Evolutionary conservation across 768 basidiomycete species (phyloP).

Genomic region (Cantharellus cinnabarinus): DNA sequence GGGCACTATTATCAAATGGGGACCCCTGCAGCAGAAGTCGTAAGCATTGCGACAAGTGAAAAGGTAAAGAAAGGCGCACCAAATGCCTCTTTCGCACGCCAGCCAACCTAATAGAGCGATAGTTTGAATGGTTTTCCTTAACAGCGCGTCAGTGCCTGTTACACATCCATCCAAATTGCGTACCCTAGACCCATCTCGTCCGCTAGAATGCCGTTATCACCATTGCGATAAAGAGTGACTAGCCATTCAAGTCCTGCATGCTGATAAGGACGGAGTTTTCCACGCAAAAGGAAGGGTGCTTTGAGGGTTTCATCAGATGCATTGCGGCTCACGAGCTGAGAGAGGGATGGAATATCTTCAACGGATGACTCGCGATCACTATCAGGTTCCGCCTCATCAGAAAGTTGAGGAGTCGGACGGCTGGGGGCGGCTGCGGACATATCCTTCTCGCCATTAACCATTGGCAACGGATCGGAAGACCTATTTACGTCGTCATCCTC

Average conservation of each 20-base stretch:
- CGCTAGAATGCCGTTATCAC: slow-evolving; percentile 30
- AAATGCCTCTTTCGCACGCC: slow-evolving; percentile 20
- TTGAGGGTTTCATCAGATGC: neutral
- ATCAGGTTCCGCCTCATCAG: neutral
- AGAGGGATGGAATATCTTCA: neutral
- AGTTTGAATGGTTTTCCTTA: slow-evolving; percentile 21
- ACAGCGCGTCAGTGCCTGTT: neutral
- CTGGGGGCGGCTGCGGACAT: neutral
- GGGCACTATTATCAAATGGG: slow-evolving; percentile 22
- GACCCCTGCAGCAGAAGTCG: slow-evolving; percentile 9
- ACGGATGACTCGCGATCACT: neutral
- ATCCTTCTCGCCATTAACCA: neutral
- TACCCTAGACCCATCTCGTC: slow-evolving; percentile 94
- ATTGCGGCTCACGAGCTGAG: neutral
- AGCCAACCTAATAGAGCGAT: slow-evolving; percentile 20
- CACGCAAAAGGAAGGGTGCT: slow-evolving; percentile 23
- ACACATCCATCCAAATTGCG: slow-evolving; percentile 14
- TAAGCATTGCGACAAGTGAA: neutral
- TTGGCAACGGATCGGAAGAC: neutral
- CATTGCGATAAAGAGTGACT: slow-evolving; percentile 21
- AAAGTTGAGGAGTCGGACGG: neutral
- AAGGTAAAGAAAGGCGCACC: slow-evolving; percentile 7
- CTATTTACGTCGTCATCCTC: neutral
- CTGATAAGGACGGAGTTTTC: slow-evolving; percentile 23
- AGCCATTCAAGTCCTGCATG: slow-evolving; percentile 26